Base-by-base conservation (phyloP, 1,139 yeast genomes). In the Hansenula sp. region DNA sequence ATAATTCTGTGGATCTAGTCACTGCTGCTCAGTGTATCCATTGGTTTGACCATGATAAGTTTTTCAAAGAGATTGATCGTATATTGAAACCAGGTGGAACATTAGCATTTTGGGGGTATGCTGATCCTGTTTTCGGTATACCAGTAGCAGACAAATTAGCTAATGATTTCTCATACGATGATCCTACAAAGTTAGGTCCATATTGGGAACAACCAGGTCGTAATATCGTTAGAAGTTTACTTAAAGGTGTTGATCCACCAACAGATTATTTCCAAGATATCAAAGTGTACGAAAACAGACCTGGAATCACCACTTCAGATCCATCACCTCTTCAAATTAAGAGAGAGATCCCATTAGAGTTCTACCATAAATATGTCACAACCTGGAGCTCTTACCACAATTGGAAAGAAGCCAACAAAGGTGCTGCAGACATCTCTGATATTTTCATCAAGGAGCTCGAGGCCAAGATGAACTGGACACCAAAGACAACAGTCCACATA, bases 1-100 rank as follows among this genome's bases (percentile, higher is more conserved):
- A 63, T 4, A 48, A 51, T n/a, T 64, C 78, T 0, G 73, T 79
- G 6, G 90, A 82, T 56, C 50, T 82, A 48, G 66, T 84, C 19
- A 73, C 87, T 3, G 82, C 79, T 9, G 94, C 90, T 0, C 88
- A 86, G 57, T 80, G 87, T 40, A 75, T 77, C 32, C 95, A 86
- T 59, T 86, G 95, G 95, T 75, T 84, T 43, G 68, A 80, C 37
- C 73, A 72, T 41, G 66, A 62, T 0, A 53, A 53, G 34, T 82
- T 82, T 59, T 77, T 79, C 52, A 52, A 61, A 13, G 79, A 77
- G 47, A 66, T 73, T 24, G 56, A 62, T 32, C 59, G 77, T 13
- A 62, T 79, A 9, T 65, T 86, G 48, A 74, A 71, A 48, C 73
- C 77, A 0, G 69, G 70, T 19, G 95, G 90, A 3, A 79, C 87